Conservation (phyloP, 1,139 yeast species). For the Scheffersomyces lignicola region DNA sequence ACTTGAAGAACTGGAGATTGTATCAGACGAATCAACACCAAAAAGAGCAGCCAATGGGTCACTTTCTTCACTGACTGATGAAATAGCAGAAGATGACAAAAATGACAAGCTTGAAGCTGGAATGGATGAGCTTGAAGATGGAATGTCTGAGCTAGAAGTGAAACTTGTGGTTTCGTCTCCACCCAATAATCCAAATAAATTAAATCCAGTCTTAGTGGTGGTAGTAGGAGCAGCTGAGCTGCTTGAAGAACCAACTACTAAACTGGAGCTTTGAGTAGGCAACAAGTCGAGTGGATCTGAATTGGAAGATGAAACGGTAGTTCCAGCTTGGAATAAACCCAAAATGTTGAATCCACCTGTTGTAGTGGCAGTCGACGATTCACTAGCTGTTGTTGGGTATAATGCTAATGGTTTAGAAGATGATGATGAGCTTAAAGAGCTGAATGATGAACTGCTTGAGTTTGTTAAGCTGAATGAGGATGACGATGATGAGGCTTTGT, state of each 20-base stretch:
- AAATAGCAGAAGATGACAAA: conserved; percentile 2
- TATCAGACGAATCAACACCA: conserved; percentile 6
- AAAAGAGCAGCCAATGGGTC: conserved; percentile 2
- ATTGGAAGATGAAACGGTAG: conserved; percentile 8
- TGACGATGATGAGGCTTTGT: conserved; percentile 2
- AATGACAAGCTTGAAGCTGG: conserved; percentile 4
- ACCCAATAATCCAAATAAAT: not conserved
- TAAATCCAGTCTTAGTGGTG: conserved; percentile 6
- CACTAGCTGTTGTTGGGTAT: conserved; percentile 6
- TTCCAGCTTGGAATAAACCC: conserved; percentile 2
- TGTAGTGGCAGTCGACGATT: conserved; percentile 4
- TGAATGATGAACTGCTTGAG: conserved; percentile 6
- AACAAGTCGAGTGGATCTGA: conserved; percentile 7
- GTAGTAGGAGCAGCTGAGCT: conserved; percentile 4
- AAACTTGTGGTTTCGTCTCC: conserved; percentile 7
- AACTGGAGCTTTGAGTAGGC: conserved; percentile 4
- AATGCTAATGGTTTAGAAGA: conserved; percentile 1
- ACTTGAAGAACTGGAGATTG: conserved; percentile 10
- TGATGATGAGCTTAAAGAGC: conserved; percentile 7
- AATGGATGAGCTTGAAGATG: conserved; percentile 5
- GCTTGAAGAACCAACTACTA: conserved; percentile 5
- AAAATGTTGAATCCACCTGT: not conserved
- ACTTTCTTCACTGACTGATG: conserved; percentile 2
- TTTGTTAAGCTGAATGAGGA: conserved; percentile 6
- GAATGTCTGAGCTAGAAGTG: conserved; percentile 2